Evolutionary conservation across 2,329 filamentous ascomycete species (phyloP).

Genomic region (Alternaria conjuncta): DNA sequence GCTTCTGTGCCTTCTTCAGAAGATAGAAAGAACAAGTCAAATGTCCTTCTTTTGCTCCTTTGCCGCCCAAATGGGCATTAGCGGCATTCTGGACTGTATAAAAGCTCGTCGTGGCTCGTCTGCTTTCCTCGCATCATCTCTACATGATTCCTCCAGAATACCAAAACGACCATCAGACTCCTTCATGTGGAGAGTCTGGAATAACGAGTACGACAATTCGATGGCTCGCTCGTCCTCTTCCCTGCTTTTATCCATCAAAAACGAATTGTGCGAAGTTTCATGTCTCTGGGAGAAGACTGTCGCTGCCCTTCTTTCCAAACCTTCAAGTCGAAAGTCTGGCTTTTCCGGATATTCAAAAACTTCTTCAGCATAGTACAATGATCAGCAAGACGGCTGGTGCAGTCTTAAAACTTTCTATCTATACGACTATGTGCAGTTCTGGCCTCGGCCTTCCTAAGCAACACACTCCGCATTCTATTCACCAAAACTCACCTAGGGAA

Average conservation of each 20-base stretch:
- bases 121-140: not conserved
- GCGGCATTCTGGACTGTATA: not conserved
- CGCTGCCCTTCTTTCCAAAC: not conserved
- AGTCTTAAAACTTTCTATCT: not conserved
- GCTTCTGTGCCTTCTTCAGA: not conserved
- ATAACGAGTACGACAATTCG: no score
- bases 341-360: not conserved
- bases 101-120: fast-evolving
- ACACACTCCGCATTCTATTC: not conserved
- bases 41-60: not conserved
- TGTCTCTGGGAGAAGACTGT: not conserved
- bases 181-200: no score
- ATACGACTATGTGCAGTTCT: not conserved
- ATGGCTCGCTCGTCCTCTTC: not conserved
- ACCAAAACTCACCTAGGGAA: fast-evolving
- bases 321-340: not conserved
- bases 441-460: not conserved
- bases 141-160: not conserved
- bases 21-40: not conserved
- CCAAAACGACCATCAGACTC: no score
- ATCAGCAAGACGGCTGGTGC: not conserved
- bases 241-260: not conserved
- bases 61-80: not conserved
- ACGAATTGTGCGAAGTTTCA: fast-evolving
- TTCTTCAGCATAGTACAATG: no score